Evolutionary conservation across 2,329 filamentous ascomycete species (phyloP).

Genomic region (Fusarium sp.): DNA sequence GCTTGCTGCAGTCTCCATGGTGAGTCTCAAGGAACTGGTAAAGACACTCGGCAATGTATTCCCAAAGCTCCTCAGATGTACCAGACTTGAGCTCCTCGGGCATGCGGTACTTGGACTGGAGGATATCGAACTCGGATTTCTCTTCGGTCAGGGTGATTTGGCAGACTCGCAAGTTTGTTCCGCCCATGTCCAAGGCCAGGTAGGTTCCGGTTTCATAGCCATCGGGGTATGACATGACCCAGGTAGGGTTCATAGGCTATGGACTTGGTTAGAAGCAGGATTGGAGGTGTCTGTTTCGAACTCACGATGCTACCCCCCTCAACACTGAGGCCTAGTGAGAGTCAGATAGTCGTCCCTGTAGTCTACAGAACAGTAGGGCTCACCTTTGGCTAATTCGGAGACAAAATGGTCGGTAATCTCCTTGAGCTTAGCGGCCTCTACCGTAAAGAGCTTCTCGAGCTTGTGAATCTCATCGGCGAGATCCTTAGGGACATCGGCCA

Average conservation of each 20-base stretch:
- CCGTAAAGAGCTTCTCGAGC: constrained; percentile 85
- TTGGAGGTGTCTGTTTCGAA: constrained; percentile 31
- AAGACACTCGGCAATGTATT: constrained; percentile 92
- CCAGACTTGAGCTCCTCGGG: constrained; percentile 92
- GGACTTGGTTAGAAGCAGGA: constrained; percentile 30
- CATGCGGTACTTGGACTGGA: constrained; percentile 96
- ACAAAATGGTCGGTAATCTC: constrained; percentile 90
- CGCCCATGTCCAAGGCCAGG: constrained; percentile 93
- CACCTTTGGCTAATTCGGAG: constrained; percentile 86
- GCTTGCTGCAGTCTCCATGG: constrained; percentile 71
- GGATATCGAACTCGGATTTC: constrained; percentile 92
- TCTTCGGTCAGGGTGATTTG: constrained; percentile 89
- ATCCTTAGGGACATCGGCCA: constrained; percentile 89
- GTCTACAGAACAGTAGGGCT: not conserved
- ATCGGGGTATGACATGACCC: constrained; percentile 90
- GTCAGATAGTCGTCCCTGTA: constrained; percentile 15
- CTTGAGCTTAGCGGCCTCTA: constrained; percentile 84
- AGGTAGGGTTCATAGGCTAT: constrained; percentile 97
- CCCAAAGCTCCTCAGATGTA: constrained; percentile 87
- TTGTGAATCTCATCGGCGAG: constrained; percentile 82
- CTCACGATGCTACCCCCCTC: constrained; percentile 93
- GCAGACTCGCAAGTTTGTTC: constrained; percentile 94
- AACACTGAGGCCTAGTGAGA: constrained; percentile 74
- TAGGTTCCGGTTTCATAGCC: constrained; percentile 89
- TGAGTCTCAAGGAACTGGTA: constrained; percentile 91